A percentile compares a stretch with the other conserved stretches of the same genome.
phyloP scores from a whole-genome alignment of 345 rosid species.

The Heritiera fomes region DNA sequence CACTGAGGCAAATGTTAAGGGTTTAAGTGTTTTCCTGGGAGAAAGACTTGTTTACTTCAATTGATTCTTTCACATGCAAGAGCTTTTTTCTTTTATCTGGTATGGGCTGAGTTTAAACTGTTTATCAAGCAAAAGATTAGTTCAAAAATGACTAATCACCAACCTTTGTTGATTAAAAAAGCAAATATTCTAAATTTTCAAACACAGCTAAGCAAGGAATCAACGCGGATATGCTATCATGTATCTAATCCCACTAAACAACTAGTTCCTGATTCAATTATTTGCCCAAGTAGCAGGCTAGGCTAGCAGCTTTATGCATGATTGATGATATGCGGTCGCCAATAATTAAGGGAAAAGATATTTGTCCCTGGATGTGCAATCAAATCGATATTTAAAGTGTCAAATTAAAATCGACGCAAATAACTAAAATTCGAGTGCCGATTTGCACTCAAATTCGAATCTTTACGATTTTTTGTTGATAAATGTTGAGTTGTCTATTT shows the following conservation, averaged over 20 bases:
- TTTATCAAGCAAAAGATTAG: constrained; percentile 18
- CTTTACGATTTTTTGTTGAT: too few species aligned
- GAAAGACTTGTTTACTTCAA: neutral
- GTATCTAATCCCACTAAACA: neutral
- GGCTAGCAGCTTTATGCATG: neutral
- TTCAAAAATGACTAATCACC: constrained; percentile 12
- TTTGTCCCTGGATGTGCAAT: neutral
- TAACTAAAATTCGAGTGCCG: too few species aligned
- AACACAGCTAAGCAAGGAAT: constrained; percentile 20
- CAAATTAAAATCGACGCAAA: too few species aligned
- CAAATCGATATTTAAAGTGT: neutral
- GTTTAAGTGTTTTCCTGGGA: neutral
- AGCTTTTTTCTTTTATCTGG: neutral
- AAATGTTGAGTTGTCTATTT: neutral
- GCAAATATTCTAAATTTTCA: constrained; percentile 17
- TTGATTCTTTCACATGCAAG: constrained; percentile 30
- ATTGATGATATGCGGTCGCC: neutral
- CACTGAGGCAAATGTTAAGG: neutral
- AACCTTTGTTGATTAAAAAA: neutral
- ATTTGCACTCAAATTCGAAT: too few species aligned
- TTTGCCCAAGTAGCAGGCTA: neutral
- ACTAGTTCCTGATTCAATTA: neutral
- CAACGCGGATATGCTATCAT: neutral
- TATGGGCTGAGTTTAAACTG: neutral
- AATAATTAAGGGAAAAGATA: neutral